Evolutionary conservation across 306 rosid genomes (phyloP).

Genomic region (Ceratonia siliqua): DNA sequence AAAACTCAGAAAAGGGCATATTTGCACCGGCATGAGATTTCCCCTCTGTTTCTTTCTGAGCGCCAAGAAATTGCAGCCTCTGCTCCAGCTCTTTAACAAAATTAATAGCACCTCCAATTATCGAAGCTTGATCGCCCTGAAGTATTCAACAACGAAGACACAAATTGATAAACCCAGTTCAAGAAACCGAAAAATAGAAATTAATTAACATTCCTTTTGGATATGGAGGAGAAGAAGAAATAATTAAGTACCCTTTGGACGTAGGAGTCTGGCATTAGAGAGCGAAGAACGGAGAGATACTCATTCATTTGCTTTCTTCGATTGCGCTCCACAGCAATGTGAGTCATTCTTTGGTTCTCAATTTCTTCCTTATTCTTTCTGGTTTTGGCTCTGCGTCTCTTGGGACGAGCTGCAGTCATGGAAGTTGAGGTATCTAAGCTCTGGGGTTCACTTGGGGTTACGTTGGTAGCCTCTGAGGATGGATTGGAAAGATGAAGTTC

Average conservation of each 20-base stretch:
- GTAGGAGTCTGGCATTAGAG: slow-evolving; percentile 88
- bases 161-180: not conserved
- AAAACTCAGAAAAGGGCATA: slow-evolving; percentile 84
- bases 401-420: slow-evolving; percentile 43
- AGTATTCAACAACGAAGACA: too few species aligned
- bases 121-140: slow-evolving; percentile 97
- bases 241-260: slow-evolving; percentile 90
- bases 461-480: slow-evolving; percentile 37
- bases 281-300: slow-evolving; percentile 85
- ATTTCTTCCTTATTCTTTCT: slow-evolving; percentile 84
- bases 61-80: slow-evolving; percentile 62
- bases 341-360: slow-evolving; percentile 97
- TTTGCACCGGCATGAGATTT: not conserved
- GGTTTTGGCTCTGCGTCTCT: slow-evolving; percentile 71
- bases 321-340: slow-evolving; percentile 94
- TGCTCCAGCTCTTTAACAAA: slow-evolving; percentile 94
- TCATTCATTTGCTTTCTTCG: slow-evolving; percentile 92
- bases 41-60: slow-evolving; percentile 37
- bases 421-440: slow-evolving; percentile 33
- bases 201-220: not conserved
- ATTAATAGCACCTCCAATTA: slow-evolving; percentile 91
- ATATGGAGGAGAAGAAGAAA: not conserved
- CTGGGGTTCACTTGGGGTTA: slow-evolving; percentile 6
- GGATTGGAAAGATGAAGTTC: slow-evolving; percentile 42
- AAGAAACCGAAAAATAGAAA: not conserved